Base-by-base conservation (phyloP, 176 grass and related monocot genomes). In the Carex myosuroides region DNA sequence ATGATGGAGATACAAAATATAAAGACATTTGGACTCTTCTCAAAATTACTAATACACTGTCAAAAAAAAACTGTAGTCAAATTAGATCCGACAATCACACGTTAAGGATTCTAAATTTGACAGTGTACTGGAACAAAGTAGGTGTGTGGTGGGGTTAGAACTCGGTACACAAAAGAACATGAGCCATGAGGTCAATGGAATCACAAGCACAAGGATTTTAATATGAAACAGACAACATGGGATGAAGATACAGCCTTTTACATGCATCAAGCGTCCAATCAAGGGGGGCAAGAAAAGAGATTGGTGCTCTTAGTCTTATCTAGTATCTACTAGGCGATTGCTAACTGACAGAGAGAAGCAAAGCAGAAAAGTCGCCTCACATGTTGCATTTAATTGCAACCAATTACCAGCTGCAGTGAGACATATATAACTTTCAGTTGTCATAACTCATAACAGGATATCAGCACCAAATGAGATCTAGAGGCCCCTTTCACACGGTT, bases 231-330 rank as follows among this genome's bases (percentile, higher is more conserved):
- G 70, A 75, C 21, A 75, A 75, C 20, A 14, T 10, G 21, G 4
- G 10, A 11, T 75, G 70, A 22, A 60, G 57, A 80, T 61, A 32
- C 58, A 63, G 4, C 39, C 37, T 61, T 61, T 20, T 59, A 11
- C 55, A 80, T 82, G 59, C 39, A 82, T 82, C 80, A 82, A 52
- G 13, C 3, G 80, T 66, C 80, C 2, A 66, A 82, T 82, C 60
- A 82, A 66, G 4, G 13, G 13, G 54, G 18, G 12, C 44, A 67
- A 53, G 29, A 64, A 67, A 81, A 50, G 4, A 11, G 63, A 82
- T 66, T 82, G 35, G 60, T 48, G 60, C 33, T 48, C 39, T 66
- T 29, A 52, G 26, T 67, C 60, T 67, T 6, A 39, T 39, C 37
- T 39, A 4, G 54, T 6, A 39, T 39, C 37, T 39, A 4, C 37